Percentiles rank a stretch among this genome's conserved stretches.
Conservation (phyloP, 176 grass and related monocot species). For the Panicum miliaceum region DNA sequence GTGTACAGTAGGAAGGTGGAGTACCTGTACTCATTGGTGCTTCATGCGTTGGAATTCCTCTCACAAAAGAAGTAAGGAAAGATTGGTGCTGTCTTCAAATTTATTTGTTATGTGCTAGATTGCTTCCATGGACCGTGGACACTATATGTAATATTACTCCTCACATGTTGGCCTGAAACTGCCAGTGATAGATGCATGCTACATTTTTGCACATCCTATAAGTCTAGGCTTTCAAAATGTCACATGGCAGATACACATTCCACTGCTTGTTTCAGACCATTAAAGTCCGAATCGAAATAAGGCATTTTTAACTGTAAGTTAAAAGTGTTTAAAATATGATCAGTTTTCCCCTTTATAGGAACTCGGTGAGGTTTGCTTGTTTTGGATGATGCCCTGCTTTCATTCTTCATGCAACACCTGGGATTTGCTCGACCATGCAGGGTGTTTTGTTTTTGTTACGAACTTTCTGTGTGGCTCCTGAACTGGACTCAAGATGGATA, state of each 20-base stretch:
- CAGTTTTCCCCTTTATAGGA: neutral
- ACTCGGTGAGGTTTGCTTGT: neutral
- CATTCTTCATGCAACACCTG: neutral
- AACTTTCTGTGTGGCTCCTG: neutral
- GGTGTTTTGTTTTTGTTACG: neutral
- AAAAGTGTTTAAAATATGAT: neutral
- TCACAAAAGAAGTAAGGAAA: slow-evolving; percentile 88
- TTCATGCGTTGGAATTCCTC: slow-evolving; percentile 78
- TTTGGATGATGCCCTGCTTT: neutral
- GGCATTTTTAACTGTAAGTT: neutral
- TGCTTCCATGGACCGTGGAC: neutral
- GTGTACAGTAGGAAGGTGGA: slow-evolving; percentile 97
- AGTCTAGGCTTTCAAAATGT: neutral
- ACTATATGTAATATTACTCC: neutral
- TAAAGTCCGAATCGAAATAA: neutral
- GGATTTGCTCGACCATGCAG: neutral
- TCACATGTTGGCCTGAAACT: slow-evolving; percentile 25
- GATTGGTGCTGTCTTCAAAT: neutral
- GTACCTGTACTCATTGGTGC: slow-evolving; percentile 89
- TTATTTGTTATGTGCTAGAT: slow-evolving; percentile 12
- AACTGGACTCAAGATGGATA: neutral
- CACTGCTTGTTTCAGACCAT: neutral
- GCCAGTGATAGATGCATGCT: slow-evolving; percentile 18
- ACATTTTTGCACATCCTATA: neutral
- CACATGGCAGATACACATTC: neutral